phyloP scores from a whole-genome alignment of 495 filamentous ascomycete genomes.

The Tuber magnatum region DNA sequence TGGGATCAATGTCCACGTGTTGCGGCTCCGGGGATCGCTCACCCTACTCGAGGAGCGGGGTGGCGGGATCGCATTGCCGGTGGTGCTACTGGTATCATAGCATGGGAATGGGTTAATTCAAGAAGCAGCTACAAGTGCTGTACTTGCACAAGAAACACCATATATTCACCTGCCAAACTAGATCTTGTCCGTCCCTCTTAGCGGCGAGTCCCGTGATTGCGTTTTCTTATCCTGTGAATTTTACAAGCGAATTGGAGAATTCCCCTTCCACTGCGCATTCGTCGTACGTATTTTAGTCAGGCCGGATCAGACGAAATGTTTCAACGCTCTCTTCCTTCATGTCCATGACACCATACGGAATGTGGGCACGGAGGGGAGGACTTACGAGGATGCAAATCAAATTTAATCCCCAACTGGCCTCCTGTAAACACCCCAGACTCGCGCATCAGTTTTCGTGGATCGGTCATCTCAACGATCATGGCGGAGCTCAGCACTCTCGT shows the following conservation, averaged over 20 bases:
- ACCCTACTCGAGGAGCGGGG: not conserved
- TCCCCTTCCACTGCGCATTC: not conserved
- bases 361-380: not conserved
- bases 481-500: not conserved
- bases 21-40: no score
- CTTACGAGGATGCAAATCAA: not conserved
- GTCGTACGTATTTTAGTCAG: not conserved
- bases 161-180: not conserved
- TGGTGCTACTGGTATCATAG: not conserved
- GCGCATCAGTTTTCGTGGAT: not conserved
- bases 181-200: not conserved
- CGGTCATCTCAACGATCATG: slow-evolving; percentile 6
- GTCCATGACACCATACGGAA: not conserved
- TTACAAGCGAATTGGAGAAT: slow-evolving; percentile 1
- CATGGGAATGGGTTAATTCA: not conserved
- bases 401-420: not conserved
- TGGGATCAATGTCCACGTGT: no score
- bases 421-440: not conserved
- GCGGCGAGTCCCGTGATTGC: not conserved
- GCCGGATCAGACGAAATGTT: not conserved
- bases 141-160: not conserved
- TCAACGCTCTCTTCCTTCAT: not conserved
- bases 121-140: not conserved
- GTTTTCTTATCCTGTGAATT: not conserved
- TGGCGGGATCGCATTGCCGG: not conserved